Evolutionary conservation across 768 basidiomycete genomes (phyloP).

Genomic region (Lepiota subincarnata): DNA sequence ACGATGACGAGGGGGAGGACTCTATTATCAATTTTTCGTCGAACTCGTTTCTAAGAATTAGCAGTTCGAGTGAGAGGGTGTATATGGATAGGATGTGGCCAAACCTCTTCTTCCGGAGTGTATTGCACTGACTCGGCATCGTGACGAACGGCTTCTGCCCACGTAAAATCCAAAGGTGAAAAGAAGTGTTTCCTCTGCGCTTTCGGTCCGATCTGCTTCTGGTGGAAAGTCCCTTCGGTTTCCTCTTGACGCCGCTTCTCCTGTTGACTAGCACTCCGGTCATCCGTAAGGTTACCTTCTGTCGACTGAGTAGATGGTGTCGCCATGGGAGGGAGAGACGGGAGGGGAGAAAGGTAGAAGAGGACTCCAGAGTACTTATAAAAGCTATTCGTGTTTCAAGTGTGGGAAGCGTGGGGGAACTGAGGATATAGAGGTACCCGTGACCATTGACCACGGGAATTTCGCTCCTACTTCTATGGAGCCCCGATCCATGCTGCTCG

Average conservation of each 20-base stretch:
- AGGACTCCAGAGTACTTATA: background rate
- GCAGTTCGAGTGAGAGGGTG: background rate
- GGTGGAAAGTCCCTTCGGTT: conserved; percentile 36
- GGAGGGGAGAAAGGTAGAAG: background rate
- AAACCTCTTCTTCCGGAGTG: conserved; percentile 46
- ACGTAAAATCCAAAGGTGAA: conserved; percentile 37
- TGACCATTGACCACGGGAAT: background rate
- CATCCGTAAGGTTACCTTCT: background rate
- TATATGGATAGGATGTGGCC: background rate
- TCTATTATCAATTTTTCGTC: conserved; percentile 46
- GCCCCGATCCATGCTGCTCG: background rate
- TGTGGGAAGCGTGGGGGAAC: conserved; percentile 4
- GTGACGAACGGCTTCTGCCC: conserved; percentile 46
- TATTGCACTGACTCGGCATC: conserved; percentile 48
- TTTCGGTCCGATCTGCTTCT: conserved; percentile 34
- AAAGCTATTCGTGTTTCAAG: background rate
- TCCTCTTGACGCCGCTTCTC: conserved; percentile 16
- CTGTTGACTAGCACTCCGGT: conserved; percentile 9
- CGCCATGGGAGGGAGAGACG: background rate
- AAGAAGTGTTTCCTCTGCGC: conserved; percentile 45
- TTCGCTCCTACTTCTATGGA: background rate
- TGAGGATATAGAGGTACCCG: background rate
- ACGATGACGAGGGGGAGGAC: conserved; percentile 47
- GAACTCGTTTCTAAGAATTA: conserved; percentile 33
- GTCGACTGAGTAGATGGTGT: background rate